Base-by-base conservation (phyloP, 495 filamentous ascomycete species). In the Lichenothelia convexa region DNA sequence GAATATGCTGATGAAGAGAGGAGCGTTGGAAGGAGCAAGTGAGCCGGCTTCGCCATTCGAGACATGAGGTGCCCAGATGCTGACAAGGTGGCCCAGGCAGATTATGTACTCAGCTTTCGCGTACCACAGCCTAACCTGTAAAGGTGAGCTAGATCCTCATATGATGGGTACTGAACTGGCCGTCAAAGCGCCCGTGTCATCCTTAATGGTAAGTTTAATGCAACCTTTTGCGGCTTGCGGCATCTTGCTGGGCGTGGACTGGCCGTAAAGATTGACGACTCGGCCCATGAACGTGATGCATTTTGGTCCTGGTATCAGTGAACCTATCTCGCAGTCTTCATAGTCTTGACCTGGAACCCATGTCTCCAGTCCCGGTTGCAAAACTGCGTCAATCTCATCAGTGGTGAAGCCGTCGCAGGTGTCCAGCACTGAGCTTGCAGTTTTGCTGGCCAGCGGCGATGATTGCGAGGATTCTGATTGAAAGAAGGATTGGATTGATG, bases 291-390 rank as follows among this genome's bases (percentile, higher is more conserved):
- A 63, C 5, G 58, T 54, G 12, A 75, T 62, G 22, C 57, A 59
- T 19, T 45, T 43, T 0, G 65, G 64, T 1, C 75, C 72, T 8
- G 66, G 49, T 27, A 61, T 40, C 6, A 80, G 56, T 11, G 63
- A 44, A 5, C 53, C 48, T 20, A 80, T 77, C 4, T 54, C 46
- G 18, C 51, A 44, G 23, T 61, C 53, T 18, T 66, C 55, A 37
- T 78, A 78, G 3, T 59, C 49, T 23, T 58, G 56, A n/a, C 56
- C 50, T 1, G 74, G 72, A 5, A 60, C 59, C 68, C 71, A 78
- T n/a, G 44, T 44, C 21, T 54, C 42, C 7, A 51, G 50, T 9
- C 51, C 55, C 3, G 65, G 61, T 30, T 62, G 45, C 1, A 57
- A 36, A 0, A 54, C 50, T 19, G 47, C 51, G 26, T 59, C 51